phyloP scores from a whole-genome alignment of 345 rosid genomes.

The Gossypium anomalum region DNA sequence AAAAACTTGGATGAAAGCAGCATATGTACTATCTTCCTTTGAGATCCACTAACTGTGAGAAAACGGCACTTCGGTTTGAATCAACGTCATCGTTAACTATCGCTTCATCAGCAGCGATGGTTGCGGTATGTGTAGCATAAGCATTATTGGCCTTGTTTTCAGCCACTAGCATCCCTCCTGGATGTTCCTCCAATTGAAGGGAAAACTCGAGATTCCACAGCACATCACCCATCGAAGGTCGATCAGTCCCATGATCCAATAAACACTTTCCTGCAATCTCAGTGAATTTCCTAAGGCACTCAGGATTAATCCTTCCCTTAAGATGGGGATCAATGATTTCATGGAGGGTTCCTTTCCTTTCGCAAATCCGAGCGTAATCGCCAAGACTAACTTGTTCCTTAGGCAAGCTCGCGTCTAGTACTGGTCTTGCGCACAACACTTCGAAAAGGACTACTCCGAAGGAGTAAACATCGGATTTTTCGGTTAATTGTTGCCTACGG shows the following conservation, averaged over 20 bases:
- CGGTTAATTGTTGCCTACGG: slow-evolving; percentile 53
- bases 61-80: not conserved
- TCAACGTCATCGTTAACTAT: slow-evolving; percentile 12
- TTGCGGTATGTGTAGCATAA: slow-evolving; percentile 11
- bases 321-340: slow-evolving; percentile 48
- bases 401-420: slow-evolving; percentile 37
- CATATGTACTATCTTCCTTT: slow-evolving; percentile 31
- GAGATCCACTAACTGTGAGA: slow-evolving; percentile 40
- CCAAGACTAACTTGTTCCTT: slow-evolving; percentile 58
- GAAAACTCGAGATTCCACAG: slow-evolving; percentile 75
- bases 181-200: slow-evolving; percentile 50
- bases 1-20: not conserved
- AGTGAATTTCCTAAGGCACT: slow-evolving; percentile 59
- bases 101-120: slow-evolving; percentile 22
- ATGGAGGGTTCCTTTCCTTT: slow-evolving; percentile 31
- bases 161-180: slow-evolving; percentile 24
- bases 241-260: slow-evolving; percentile 50
- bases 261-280: slow-evolving; percentile 71
- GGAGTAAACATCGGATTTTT: slow-evolving; percentile 69
- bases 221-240: slow-evolving; percentile 85
- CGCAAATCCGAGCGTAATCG: slow-evolving; percentile 50
- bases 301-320: slow-evolving; percentile 41
- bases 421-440: slow-evolving; percentile 52
- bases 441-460: slow-evolving; percentile 69
- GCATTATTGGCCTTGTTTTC: slow-evolving; percentile 14